Evolutionary conservation across 75 land plant genomes (phyloP).

Genomic region (Picea sitchensis): DNA sequence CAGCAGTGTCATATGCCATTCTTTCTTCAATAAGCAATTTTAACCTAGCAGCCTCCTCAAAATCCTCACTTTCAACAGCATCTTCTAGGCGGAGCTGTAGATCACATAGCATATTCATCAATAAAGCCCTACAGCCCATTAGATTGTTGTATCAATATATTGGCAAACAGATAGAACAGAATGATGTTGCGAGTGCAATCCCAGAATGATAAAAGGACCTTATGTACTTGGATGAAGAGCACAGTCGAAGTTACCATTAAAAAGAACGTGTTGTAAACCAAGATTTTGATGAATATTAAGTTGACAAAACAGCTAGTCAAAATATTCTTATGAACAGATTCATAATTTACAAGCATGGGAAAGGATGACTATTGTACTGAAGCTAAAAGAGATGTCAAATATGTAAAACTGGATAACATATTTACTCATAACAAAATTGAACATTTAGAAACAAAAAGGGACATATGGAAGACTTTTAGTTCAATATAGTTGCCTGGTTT

Average conservation of each 20-base stretch:
- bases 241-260: background rate
- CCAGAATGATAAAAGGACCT: no score
- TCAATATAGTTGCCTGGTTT: no score
- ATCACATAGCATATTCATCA: background rate
- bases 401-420: no score
- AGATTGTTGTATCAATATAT: background rate
- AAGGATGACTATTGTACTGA: no score
- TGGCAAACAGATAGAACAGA: background rate
- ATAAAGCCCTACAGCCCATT: constrained; percentile 6
- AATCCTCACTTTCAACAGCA: constrained; percentile 29
- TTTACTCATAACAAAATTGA: no score
- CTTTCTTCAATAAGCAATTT: constrained; percentile 28
- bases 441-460: no score
- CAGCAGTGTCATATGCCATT: constrained; percentile 25
- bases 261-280: background rate
- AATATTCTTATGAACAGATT: background rate
- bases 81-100: constrained; percentile 30
- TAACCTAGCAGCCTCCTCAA: constrained; percentile 37
- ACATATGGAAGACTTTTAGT: no score
- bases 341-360: no score
- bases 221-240: background rate
- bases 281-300: background rate
- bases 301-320: background rate
- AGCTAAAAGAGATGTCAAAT: no score
- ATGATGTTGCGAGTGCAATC: no score